Percentiles rank a stretch among this genome's conserved stretches.
These are phyloP conservation scores for Macrolepiota fuliginosa DNA, from an alignment of 768 basidiomycete genomes.

Conservation along the genomic window DNA sequence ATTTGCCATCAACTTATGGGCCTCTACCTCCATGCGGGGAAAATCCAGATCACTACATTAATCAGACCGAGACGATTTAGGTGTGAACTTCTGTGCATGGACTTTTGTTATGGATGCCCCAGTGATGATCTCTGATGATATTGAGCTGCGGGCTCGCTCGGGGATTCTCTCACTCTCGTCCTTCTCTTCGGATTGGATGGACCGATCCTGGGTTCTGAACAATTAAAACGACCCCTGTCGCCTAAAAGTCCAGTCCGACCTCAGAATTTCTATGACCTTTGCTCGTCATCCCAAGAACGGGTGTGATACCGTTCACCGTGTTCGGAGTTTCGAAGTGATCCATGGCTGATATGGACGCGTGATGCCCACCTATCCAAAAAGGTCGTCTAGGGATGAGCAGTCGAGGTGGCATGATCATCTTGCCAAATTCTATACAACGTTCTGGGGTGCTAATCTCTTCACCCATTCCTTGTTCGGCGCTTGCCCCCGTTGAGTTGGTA, in stretches of 20 bases:
- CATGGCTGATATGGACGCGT: neutral
- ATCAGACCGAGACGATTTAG: neutral
- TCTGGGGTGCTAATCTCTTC: conserved; percentile 4
- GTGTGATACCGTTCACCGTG: neutral
- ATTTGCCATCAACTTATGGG: conserved; percentile 1
- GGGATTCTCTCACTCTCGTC: neutral
- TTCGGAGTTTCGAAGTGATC: conserved; percentile 7
- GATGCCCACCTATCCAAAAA: conserved; percentile 3
- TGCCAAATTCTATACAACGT: conserved; percentile 3
- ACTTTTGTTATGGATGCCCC: neutral
- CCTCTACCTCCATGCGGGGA: conserved; percentile 1
- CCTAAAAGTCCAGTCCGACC: neutral
- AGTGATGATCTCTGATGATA: neutral
- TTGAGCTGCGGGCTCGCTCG: neutral
- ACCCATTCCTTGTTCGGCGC: neutral
- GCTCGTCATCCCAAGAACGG: neutral
- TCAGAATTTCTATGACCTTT: neutral
- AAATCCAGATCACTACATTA: conserved; percentile 2
- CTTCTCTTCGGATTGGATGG: neutral
- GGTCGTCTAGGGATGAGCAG: neutral
- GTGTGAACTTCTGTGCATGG: neutral
- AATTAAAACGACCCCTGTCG: no score
- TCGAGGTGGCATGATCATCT: neutral
- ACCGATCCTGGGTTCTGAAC: neutral
- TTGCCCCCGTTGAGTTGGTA: neutral